Evolutionary conservation across 257 asterid species (phyloP).

Genomic region (Sherardia arvensis): DNA sequence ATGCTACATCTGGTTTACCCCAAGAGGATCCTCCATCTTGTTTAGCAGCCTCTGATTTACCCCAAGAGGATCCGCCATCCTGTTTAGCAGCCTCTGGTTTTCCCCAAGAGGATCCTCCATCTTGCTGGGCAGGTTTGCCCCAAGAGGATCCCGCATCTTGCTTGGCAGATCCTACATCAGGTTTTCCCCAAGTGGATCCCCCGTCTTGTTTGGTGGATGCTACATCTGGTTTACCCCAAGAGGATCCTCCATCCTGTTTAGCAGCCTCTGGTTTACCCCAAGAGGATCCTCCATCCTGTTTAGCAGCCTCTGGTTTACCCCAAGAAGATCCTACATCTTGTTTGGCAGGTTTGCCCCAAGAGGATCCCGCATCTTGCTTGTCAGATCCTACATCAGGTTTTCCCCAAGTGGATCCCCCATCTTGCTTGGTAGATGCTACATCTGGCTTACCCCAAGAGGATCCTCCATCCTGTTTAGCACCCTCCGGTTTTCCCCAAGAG

Average conservation of each 20-base stretch:
- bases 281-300: background rate
- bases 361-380: background rate
- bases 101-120: background rate
- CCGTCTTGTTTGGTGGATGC: background rate
- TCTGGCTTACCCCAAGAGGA: background rate
- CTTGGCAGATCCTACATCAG: too few relatives aligned
- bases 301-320: background rate
- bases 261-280: background rate
- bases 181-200: background rate
- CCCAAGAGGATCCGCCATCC: background rate
- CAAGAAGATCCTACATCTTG: background rate
- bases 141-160: background rate
- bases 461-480: too few relatives aligned
- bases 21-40: background rate
- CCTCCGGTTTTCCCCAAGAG: background rate
- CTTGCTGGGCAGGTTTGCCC: background rate
- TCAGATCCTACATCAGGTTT: background rate
- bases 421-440: background rate
- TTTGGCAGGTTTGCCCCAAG: background rate
- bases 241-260: background rate
- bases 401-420: background rate
- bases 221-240: background rate
- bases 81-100: background rate
- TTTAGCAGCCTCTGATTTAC: background rate
- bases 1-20: background rate